A percentile compares a stretch with the other conserved stretches of the same genome.
These are phyloP conservation scores for Coemansia sp. DNA, from an alignment of 192 early-diverging fungal species.

Conservation along the genomic window DNA sequence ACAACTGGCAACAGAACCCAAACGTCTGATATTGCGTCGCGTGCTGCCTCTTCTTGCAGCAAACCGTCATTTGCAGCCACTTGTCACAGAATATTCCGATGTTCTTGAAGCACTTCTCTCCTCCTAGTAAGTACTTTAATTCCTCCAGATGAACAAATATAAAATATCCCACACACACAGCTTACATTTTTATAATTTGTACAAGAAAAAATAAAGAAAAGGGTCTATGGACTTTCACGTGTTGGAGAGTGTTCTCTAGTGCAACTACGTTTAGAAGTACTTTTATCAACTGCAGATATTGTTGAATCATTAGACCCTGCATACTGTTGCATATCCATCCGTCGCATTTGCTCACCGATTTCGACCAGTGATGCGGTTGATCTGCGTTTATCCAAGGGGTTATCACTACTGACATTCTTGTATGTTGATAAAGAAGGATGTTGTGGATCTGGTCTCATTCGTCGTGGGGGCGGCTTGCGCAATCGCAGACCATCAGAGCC, in stretches of 20 bases:
- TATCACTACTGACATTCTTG: background rate
- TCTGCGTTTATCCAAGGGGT: background rate
- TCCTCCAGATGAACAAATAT: too few species aligned
- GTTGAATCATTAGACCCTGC: too few species aligned
- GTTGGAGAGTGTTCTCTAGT: constrained; percentile 41
- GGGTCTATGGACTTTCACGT: background rate
- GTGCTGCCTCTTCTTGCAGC: constrained; percentile 68
- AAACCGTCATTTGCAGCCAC: constrained; percentile 64
- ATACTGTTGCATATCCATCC: constrained; percentile 17
- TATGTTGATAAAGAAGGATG: too few species aligned
- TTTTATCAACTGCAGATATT: too few species aligned
- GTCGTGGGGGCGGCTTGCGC: too few species aligned
- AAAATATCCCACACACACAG: too few species aligned
- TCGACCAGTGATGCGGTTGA: constrained; percentile 18
- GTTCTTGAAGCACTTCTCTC: constrained; percentile 11
- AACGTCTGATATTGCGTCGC: constrained; percentile 63
- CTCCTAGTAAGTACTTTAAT: background rate
- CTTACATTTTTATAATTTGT: too few species aligned
- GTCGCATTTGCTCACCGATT: constrained; percentile 47
- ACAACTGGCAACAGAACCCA: constrained; percentile 55
- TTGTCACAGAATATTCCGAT: constrained; percentile 59
- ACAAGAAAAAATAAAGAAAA: background rate
- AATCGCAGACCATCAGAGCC: too few species aligned
- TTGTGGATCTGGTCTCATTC: too few species aligned
- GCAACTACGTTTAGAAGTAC: constrained; percentile 38